Percentiles rank a stretch among this genome's conserved stretches.
Evolutionary conservation across 768 basidiomycete genomes (phyloP).

Genomic region (Chalciporus piperatus): DNA sequence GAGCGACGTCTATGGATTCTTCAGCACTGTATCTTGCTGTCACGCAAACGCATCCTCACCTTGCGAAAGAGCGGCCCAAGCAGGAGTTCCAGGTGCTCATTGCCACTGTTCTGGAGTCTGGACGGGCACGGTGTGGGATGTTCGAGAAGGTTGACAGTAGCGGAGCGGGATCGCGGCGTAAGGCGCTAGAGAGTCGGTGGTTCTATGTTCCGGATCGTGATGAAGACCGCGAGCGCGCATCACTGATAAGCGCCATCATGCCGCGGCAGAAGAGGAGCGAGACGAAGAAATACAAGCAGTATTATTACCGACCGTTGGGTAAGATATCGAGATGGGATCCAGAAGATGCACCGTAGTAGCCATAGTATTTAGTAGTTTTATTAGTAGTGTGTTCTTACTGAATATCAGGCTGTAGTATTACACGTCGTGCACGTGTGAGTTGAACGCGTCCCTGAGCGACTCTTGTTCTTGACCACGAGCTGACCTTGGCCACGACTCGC

Average conservation of each 20-base stretch:
- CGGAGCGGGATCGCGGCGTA: conserved; percentile 50
- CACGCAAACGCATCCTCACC: conserved; percentile 50
- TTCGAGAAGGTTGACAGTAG: conserved; percentile 73
- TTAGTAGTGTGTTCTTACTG: too few species aligned
- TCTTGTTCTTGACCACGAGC: conserved; percentile 3
- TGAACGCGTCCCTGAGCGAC: neutral
- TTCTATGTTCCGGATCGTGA: conserved; percentile 76
- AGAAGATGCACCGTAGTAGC: conserved; percentile 56
- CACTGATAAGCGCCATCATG: conserved; percentile 68
- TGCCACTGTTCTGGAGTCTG: conserved; percentile 45
- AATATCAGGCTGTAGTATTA: neutral
- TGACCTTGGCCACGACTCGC: neutral
- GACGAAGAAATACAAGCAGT: conserved; percentile 84
- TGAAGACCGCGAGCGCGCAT: conserved; percentile 66
- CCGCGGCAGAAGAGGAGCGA: conserved; percentile 70
- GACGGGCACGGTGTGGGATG: conserved; percentile 49
- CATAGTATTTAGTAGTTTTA: conserved; percentile 6
- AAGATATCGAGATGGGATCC: conserved; percentile 74
- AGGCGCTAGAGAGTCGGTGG: conserved; percentile 52
- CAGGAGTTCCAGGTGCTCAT: conserved; percentile 51
- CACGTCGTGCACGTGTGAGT: neutral
- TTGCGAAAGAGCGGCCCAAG: conserved; percentile 36
- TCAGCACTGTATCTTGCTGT: conserved; percentile 51
- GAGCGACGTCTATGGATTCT: conserved; percentile 62
- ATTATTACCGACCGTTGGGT: conserved; percentile 73